Evolutionary conservation across 108 stramenopile genomes (phyloP).

Genomic region (Cylindrotheca closterium): DNA sequence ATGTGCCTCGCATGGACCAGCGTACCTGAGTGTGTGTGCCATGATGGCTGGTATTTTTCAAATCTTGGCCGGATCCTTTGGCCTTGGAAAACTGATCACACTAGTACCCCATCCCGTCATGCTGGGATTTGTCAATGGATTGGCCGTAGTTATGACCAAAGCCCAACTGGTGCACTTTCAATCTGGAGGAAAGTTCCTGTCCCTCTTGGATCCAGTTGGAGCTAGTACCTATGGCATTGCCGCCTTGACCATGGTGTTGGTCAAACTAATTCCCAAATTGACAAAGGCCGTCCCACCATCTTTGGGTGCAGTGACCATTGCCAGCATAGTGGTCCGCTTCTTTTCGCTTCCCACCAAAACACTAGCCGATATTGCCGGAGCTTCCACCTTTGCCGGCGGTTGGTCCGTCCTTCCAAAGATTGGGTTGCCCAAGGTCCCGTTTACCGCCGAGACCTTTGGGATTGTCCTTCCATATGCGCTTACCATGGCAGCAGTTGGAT

Average conservation of each 20-base stretch:
- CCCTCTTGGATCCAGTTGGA: conserved; percentile 32
- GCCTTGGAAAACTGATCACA: conserved; percentile 75
- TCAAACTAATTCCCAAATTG: conserved; percentile 57
- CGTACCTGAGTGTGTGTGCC: conserved; percentile 77
- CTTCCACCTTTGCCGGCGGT: conserved; percentile 67
- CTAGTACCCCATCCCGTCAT: conserved; percentile 90
- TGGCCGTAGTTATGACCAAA: conserved; percentile 87
- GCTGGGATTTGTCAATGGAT: conserved; percentile 91
- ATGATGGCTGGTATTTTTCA: conserved; percentile 78
- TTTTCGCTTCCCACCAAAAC: conserved; percentile 66
- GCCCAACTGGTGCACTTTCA: conserved; percentile 85
- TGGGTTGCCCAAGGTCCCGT: conserved; percentile 47
- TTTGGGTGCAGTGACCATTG: conserved; percentile 58
- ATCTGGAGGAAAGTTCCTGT: conserved; percentile 41
- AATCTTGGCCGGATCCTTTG: conserved; percentile 57
- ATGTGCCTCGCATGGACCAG: conserved; percentile 69
- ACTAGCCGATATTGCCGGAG: conserved; percentile 56
- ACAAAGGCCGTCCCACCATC: conserved; percentile 62
- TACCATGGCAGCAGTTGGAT: conserved; percentile 79
- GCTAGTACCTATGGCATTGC: conserved; percentile 57
- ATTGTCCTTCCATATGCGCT: conserved; percentile 65
- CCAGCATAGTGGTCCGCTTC: conserved; percentile 32
- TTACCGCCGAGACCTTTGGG: conserved; percentile 48
- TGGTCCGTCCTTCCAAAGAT: conserved; percentile 66
- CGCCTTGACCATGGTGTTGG: conserved; percentile 60